Conservation (phyloP, 345 rosid species). For the Acer saccharum region DNA sequence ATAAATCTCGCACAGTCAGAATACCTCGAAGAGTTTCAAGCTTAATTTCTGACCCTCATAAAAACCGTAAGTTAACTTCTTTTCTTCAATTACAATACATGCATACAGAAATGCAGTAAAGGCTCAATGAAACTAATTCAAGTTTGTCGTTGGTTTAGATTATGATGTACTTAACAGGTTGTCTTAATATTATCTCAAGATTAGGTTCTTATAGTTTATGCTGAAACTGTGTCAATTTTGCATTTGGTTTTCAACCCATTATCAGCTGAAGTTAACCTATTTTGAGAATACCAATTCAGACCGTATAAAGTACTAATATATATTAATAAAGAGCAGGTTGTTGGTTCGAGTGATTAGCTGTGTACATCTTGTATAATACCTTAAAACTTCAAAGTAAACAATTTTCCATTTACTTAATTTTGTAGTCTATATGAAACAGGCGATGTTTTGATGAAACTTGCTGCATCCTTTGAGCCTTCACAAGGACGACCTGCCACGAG, state of each 20-base stretch:
- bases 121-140: conserved; percentile 6
- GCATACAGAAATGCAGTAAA: not conserved
- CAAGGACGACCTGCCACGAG: conserved; percentile 58
- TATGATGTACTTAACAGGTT: not conserved
- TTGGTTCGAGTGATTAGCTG: not conserved
- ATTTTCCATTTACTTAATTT: conserved; percentile 13
- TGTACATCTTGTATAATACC: not conserved
- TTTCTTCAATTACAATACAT: not conserved
- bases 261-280: not conserved
- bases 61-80: conserved; percentile 45
- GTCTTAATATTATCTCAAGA: not conserved
- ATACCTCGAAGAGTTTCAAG: conserved; percentile 60
- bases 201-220: not conserved
- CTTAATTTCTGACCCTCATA: conserved; percentile 43
- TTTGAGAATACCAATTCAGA: not conserved
- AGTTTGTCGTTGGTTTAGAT: not conserved
- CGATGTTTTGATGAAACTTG: conserved; percentile 70
- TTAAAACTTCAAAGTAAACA: conserved; percentile 2
- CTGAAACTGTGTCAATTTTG: not conserved
- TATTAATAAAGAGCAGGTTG: not conserved
- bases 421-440: conserved; percentile 30
- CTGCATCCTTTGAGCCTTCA: conserved; percentile 60
- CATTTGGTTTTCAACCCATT: not conserved
- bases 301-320: not conserved
- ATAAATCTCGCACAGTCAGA: conserved; percentile 25